Base-by-base conservation (phyloP, 495 filamentous ascomycete genomes). In the Friedmanniomyces simplex region DNA sequence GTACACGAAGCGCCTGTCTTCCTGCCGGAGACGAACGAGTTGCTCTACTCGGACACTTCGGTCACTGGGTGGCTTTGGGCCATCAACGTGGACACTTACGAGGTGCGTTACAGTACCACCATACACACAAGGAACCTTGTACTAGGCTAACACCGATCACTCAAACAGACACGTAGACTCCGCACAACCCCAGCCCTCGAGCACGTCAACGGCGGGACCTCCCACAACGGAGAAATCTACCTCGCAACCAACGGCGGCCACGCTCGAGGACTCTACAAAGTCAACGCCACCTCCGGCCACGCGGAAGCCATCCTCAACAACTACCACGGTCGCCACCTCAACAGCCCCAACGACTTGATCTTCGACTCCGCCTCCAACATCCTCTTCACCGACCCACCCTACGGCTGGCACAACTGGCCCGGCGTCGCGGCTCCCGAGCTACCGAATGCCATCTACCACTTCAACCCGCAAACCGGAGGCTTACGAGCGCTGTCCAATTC, bases 1-100 rank as follows among this genome's bases (percentile, higher is more conserved):
- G 57, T 59, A 4, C 57, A 59, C 30, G 57, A 59, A 25, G 57
- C 57, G 22, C 57, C 57, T 10, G 50, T 59, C 26, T 59, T 54
- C 21, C 7, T 59, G 24, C 50, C 57, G 4, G 50, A 59, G 20
- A 59, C 49, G 24, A 59, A 59, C 32, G 57, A 59, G 50, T 21
- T 59, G 20, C 51, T 59, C n/a, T 59, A 36, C 41, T 52, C 57
- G 3, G 57, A 59, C 30, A 59, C 50, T 3, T 18, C 34, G 1
- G 51, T 54, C 16, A 49, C 34, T 45, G 57, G 57, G 6, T 54
- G 43, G 50, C 57, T 59, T 20, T 54, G 51, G 36, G 57, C 50
- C 6, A 52, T 54, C 57, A 53, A 59, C 20, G 34, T 53, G 16
- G 57, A 53, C 22, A 59, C 50, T 16, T 26, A 54, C 49, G 45